These are phyloP conservation scores for Madurella mycetomatis DNA, from an alignment of 2,329 filamentous ascomycete genomes.

Conservation along the genomic window DNA sequence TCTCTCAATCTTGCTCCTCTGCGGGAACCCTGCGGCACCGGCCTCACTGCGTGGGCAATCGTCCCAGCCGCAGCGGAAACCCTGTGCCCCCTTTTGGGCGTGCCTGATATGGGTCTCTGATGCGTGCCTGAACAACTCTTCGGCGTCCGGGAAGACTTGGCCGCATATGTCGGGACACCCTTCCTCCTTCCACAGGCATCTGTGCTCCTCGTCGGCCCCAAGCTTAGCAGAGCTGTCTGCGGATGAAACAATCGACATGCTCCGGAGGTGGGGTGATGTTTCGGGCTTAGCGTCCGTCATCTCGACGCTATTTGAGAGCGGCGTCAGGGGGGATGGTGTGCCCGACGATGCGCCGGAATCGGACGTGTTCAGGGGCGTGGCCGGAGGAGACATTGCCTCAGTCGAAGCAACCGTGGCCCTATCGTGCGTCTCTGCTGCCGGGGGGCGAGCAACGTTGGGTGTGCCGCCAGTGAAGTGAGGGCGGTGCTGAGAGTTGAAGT, in stretches of 20 bases:
- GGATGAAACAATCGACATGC: conserved; percentile 18
- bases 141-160: conserved; percentile 38
- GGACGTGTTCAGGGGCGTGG: conserved; percentile 23
- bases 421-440: neutral
- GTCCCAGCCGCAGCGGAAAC: conserved; percentile 54
- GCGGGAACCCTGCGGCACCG: conserved; percentile 48
- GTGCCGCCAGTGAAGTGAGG: conserved; percentile 16
- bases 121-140: conserved; percentile 53
- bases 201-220: conserved; percentile 21
- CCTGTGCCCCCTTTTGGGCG: conserved; percentile 40
- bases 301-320: conserved; percentile 20
- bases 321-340: conserved; percentile 25
- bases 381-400: conserved; percentile 21
- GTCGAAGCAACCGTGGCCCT: conserved; percentile 10
- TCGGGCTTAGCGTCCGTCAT: conserved; percentile 20
- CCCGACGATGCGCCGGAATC: conserved; percentile 23
- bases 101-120: conserved; percentile 45
- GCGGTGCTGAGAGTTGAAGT: conserved; percentile 27
- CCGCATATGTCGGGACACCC: conserved; percentile 25
- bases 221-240: conserved; percentile 10
- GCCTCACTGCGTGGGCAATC: conserved; percentile 47
- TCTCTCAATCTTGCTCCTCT: conserved; percentile 59
- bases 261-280: conserved; percentile 12
- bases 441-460: neutral
- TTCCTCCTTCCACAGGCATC: conserved; percentile 31